Percentiles rank a stretch among this genome's conserved stretches.
These are phyloP conservation scores for Neltuma alba DNA, from an alignment of 306 rosid genomes.

Conservation along the genomic window DNA sequence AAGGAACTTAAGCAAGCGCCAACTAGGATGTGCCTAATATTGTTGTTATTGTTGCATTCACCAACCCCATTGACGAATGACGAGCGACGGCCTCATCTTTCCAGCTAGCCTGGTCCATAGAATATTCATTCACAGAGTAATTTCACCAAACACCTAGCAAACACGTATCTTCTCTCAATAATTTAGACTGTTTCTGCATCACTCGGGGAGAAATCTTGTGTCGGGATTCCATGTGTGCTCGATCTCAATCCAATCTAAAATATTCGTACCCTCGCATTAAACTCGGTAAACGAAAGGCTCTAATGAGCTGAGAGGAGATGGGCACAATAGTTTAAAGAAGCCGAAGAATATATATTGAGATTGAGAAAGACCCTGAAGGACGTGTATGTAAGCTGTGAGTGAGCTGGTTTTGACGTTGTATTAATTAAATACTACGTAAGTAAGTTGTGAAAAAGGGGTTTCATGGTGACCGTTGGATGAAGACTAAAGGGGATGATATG, in stretches of 20 bases:
- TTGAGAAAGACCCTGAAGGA: no score
- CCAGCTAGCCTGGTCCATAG: conserved; percentile 5
- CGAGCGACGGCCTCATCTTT: background rate
- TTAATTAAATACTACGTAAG: background rate
- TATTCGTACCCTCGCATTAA: background rate
- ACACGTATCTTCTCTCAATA: background rate
- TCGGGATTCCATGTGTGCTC: no score
- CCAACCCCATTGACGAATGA: conserved; percentile 5
- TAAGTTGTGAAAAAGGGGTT: background rate
- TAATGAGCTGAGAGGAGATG: background rate
- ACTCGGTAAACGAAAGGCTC: background rate
- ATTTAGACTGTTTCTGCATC: background rate
- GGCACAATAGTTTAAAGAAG: background rate
- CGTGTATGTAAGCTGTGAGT: no score
- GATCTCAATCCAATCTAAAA: background rate
- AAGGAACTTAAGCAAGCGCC: no score
- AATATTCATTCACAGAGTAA: background rate
- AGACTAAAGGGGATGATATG: no score
- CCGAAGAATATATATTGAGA: background rate
- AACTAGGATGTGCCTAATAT: no score
- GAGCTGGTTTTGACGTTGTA: background rate
- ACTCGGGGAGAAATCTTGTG: no score
- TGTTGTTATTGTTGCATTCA: conserved; percentile 13
- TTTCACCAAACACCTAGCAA: background rate
- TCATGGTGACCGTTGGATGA: background rate